phyloP scores from a whole-genome alignment of 2,329 filamentous ascomycete species.

The Ascocoryne sarcoides region DNA sequence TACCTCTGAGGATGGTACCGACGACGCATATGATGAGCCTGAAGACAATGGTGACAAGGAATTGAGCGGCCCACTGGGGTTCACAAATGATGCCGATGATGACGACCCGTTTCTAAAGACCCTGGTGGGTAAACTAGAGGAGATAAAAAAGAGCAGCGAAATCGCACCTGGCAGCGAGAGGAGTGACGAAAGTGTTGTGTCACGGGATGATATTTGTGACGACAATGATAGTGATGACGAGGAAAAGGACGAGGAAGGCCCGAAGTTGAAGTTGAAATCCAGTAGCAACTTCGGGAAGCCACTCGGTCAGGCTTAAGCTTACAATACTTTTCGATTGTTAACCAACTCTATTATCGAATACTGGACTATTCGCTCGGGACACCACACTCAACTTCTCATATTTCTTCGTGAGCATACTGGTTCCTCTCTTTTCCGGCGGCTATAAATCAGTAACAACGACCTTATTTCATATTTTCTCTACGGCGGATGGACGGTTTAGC shows the following conservation, averaged over 20 bases:
- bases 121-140: slow-evolving; percentile 21
- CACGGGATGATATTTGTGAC: neutral
- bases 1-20: neutral
- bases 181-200: neutral
- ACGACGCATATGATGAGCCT: slow-evolving; percentile 2
- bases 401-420: too few species aligned
- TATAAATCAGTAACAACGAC: too few species aligned
- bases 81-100: slow-evolving; percentile 15
- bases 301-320: slow-evolving; percentile 11
- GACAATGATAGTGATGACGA: slow-evolving; percentile 10
- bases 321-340: too few species aligned
- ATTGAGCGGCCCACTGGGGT: slow-evolving; percentile 20
- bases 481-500: too few species aligned
- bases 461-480: neutral
- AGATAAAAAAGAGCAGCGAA: slow-evolving; percentile 13
- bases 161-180: slow-evolving; percentile 9
- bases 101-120: slow-evolving; percentile 21
- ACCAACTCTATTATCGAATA: too few species aligned
- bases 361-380: too few species aligned
- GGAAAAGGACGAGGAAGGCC: slow-evolving; percentile 19
- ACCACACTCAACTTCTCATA: too few species aligned
- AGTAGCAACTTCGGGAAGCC: slow-evolving; percentile 25
- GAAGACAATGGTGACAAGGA: slow-evolving; percentile 18
- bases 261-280: slow-evolving; percentile 19
- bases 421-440: too few species aligned